Conservation (phyloP, 345 rosid genomes). For the Moricandia moricandioides region DNA sequence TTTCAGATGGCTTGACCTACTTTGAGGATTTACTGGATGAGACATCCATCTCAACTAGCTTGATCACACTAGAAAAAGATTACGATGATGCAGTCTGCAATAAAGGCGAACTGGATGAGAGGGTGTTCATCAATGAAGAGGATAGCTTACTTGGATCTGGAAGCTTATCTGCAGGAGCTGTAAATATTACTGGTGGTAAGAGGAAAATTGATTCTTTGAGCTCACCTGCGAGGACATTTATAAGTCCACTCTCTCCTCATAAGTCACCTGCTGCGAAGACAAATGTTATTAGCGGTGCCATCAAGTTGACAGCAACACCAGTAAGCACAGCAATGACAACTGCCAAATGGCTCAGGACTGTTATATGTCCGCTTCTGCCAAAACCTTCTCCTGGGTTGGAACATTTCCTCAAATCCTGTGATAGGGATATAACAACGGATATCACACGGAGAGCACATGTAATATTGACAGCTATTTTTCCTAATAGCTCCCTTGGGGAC, state of each 20-base stretch:
- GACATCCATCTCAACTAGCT: conserved; percentile 56
- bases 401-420: conserved; percentile 72
- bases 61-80: conserved; percentile 68
- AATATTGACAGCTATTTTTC: conserved; percentile 90
- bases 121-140: conserved; percentile 79
- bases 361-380: conserved; percentile 75
- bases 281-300: conserved; percentile 43
- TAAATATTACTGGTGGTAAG: conserved; percentile 60
- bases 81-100: conserved; percentile 60
- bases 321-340: conserved; percentile 94
- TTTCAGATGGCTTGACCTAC: conserved; percentile 82
- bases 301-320: conserved; percentile 75
- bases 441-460: conserved; percentile 75
- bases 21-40: conserved; percentile 86
- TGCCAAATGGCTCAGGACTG: conserved; percentile 91
- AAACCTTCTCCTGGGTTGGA: conserved; percentile 74
- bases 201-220: conserved; percentile 71
- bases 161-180: conserved; percentile 46
- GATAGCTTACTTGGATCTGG: conserved; percentile 82
- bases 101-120: conserved; percentile 81
- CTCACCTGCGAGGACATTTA: conserved; percentile 75
- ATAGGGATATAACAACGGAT: conserved; percentile 74
- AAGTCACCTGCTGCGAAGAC: conserved; percentile 69
- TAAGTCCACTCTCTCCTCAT: conserved; percentile 82
- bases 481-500: conserved; percentile 65